Conservation (phyloP, 495 filamentous ascomycete species). For the Cladorrhinum samala region DNA sequence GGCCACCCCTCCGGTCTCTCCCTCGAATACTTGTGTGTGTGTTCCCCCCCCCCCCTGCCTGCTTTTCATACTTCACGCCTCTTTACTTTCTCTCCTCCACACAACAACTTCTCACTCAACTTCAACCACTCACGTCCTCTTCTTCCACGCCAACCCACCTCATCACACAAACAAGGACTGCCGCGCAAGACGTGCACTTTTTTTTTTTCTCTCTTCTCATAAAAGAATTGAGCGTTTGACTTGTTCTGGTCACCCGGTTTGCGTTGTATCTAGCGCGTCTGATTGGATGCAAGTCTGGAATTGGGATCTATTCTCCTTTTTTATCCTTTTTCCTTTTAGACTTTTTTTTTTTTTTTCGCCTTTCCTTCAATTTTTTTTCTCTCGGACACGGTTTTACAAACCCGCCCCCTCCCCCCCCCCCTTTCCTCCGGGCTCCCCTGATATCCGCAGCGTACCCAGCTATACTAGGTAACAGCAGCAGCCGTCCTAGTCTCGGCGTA, state of each 20-base stretch:
- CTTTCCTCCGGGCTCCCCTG: neutral
- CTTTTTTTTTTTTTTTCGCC: neutral
- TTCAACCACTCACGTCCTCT: neutral
- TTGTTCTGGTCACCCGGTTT: too few relatives aligned
- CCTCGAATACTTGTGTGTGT: constrained; percentile 14
- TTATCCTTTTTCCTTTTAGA: too few relatives aligned
- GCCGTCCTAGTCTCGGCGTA: neutral
- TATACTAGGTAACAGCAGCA: too few relatives aligned
- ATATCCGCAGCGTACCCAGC: neutral
- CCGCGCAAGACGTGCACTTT: too few relatives aligned
- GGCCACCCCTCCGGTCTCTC: constrained; percentile 2
- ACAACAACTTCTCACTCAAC: constrained; percentile 3
- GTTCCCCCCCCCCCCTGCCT: neutral
- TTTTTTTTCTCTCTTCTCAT: too few relatives aligned
- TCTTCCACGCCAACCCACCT: neutral
- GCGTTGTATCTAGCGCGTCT: too few relatives aligned
- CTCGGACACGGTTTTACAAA: neutral
- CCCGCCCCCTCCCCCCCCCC: too few relatives aligned
- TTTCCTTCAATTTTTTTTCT: neutral
- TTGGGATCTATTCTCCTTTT: too few relatives aligned
- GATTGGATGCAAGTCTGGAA: too few relatives aligned
- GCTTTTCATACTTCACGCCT: neutral
- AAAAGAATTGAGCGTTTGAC: too few relatives aligned
- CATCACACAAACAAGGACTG: neutral
- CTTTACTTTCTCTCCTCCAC: constrained; percentile 7